These are phyloP conservation scores for Madurella mycetomatis DNA, from an alignment of 2,329 filamentous ascomycete species.

Conservation along the genomic window DNA sequence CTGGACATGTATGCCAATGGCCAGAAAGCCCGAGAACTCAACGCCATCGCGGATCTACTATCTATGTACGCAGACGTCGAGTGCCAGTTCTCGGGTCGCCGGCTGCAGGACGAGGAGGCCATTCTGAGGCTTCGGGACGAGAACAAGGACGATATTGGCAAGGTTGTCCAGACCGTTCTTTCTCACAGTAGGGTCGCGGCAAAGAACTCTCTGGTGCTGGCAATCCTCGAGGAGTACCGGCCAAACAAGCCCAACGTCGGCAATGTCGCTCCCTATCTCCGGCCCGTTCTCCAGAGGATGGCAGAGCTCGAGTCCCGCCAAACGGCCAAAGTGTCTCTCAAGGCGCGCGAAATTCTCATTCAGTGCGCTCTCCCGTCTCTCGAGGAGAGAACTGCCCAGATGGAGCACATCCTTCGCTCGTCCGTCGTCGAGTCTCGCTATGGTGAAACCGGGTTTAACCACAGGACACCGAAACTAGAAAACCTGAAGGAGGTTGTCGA, in stretches of 20 bases:
- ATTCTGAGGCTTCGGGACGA: constrained; percentile 91
- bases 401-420: constrained; percentile 97
- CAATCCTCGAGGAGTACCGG: constrained; percentile 88
- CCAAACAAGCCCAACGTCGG: constrained; percentile 89
- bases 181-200: constrained; percentile 89
- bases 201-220: constrained; percentile 90
- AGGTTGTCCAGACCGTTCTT: constrained; percentile 82
- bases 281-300: constrained; percentile 74
- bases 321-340: constrained; percentile 93
- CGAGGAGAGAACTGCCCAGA: constrained; percentile 89
- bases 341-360: constrained; percentile 95
- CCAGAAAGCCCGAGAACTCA: constrained; percentile 84
- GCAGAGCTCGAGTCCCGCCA: constrained; percentile 82
- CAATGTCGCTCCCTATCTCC: constrained; percentile 84
- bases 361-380: constrained; percentile 94
- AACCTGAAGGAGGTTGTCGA: constrained; percentile 97
- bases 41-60: constrained; percentile 73
- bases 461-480: constrained; percentile 84
- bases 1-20: constrained; percentile 80
- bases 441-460: constrained; percentile 94
- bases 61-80: constrained; percentile 80
- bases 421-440: constrained; percentile 96
- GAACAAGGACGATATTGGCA: constrained; percentile 85
- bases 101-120: constrained; percentile 85
- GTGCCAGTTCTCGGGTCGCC: constrained; percentile 78